These are phyloP conservation scores for Spencermartinsiella europaea DNA, from an alignment of 805 yeast species.

Conservation along the genomic window DNA sequence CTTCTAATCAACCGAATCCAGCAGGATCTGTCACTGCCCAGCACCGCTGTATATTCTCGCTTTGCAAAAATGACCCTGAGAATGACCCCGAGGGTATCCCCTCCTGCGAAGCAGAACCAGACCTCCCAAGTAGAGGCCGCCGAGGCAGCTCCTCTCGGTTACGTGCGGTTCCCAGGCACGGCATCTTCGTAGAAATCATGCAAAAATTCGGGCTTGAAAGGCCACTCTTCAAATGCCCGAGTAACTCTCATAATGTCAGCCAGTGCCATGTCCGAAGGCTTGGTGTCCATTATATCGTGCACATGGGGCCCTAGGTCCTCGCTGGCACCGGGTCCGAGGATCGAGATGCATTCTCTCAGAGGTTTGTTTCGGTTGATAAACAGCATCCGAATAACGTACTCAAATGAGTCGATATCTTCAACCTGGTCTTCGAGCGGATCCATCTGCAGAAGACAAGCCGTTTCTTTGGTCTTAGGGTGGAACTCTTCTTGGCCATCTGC, in stretches of 20 bases:
- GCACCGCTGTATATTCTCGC: not conserved
- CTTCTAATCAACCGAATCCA: no score
- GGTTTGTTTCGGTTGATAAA: conserved; percentile 46
- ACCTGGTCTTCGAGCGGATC: conserved; percentile 42
- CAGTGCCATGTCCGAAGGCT: conserved; percentile 44
- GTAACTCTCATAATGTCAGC: conserved; percentile 53
- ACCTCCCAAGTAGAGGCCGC: no score
- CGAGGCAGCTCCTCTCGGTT: no score
- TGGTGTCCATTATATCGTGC: conserved; percentile 38
- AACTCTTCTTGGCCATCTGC: conserved; percentile 9
- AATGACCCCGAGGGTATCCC: not conserved
- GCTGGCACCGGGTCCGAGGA: conserved; percentile 77
- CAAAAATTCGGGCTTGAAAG: conserved; percentile 67
- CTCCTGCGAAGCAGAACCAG: no score
- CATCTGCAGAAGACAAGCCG: conserved; percentile 51
- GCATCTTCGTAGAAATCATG: conserved; percentile 39
- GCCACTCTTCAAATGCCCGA: conserved; percentile 63
- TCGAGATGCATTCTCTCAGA: conserved; percentile 41
- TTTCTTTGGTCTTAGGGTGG: conserved; percentile 10
- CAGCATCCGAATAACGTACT: conserved; percentile 59
- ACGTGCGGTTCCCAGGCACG: no score
- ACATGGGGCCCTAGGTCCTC: conserved; percentile 34
- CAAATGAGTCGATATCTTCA: conserved; percentile 51
- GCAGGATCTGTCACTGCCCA: no score
- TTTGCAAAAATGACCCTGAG: not conserved